Base-by-base conservation (phyloP, 371 early-diverging fungal species). In the Mucor piriformis region DNA sequence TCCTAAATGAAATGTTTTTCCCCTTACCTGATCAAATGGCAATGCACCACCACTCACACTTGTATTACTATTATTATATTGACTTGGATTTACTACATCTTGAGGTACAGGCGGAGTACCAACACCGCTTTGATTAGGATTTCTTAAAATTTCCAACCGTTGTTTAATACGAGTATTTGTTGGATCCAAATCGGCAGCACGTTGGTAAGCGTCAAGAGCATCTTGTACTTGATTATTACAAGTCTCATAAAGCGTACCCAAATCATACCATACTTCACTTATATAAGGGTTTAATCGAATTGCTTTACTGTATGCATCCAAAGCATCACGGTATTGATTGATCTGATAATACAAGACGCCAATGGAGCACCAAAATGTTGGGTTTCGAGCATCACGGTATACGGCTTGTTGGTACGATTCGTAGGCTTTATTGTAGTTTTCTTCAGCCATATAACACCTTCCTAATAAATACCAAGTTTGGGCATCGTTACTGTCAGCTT, bases 401-500 rank as follows among this genome's bases (percentile, higher is more conserved):
- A 97, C 97, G 10, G 97, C 97, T 64, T 96, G 92, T 81, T 97
- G 97, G 70, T 96, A 97, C 0, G 94, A 90, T 49, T 96, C 95
- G 74, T 96, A 96, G 0, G 98, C 97, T 59, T 93, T 91, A 69
- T 87, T 92, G 76, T 88, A 93, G 52, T 95, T 92, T 60, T 90
- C 88, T 75, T 93, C 92, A 3, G 90, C 87, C 96, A 97, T 96
- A 65, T 93, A 92, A 73, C 95, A 94, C 24, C 98, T 86, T 10
- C 98, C 98, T 40, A 97, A 79, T 12, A 95, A 67, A 69, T 97
- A 97, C 88, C 90, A 94, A 1, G 95, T 89, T 69, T 94, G 95
- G 6, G 95, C 88, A 74, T 96, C 96, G 18, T 79, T 82, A 27
- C 80, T 77, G 64, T 95, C 95, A 44, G 88, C 72, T 62, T 94